Percentiles rank a stretch among this genome's conserved stretches.
Conservation (phyloP, 129 eudicot species). For the Flaveria ramosissima region DNA sequence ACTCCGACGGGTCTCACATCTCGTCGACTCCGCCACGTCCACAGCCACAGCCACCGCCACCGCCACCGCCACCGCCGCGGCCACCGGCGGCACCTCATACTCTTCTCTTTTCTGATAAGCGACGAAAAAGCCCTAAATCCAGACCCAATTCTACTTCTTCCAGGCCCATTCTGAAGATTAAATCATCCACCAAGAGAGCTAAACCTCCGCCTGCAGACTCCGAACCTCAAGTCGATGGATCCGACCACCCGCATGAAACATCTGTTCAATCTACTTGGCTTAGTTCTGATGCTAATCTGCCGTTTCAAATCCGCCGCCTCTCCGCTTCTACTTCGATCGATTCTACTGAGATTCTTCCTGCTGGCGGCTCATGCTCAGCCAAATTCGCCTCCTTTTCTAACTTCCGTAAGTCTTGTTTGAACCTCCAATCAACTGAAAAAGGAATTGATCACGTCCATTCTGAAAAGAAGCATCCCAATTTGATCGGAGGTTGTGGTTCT, state of each 20-base stretch:
- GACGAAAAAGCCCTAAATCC: slow-evolving; percentile 33
- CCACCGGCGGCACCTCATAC: slow-evolving; percentile 25
- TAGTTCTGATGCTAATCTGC: slow-evolving; percentile 38
- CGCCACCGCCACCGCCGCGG: slow-evolving; percentile 21
- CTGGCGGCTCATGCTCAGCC: slow-evolving; percentile 35
- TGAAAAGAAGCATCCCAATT: slow-evolving; percentile 49
- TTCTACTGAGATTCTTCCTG: slow-evolving; percentile 29
- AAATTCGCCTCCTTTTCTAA: slow-evolving; percentile 49
- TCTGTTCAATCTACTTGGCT: not conserved
- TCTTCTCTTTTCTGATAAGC: slow-evolving; percentile 27
- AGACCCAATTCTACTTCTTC: slow-evolving; percentile 31
- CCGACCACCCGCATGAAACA: slow-evolving; percentile 21
- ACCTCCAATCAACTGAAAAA: slow-evolving; percentile 28
- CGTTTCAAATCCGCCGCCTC: slow-evolving; percentile 47
- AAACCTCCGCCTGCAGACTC: slow-evolving; percentile 29
- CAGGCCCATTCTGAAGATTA: slow-evolving; percentile 47
- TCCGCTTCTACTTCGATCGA: slow-evolving; percentile 11
- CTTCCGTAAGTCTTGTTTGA: slow-evolving; percentile 35
- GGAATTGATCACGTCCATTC: slow-evolving; percentile 18
- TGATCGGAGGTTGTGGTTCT: slow-evolving; percentile 37
- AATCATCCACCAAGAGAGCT: slow-evolving; percentile 40
- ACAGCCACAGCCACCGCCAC: slow-evolving; percentile 13
- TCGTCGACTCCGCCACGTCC: slow-evolving; percentile 79
- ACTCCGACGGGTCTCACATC: slow-evolving; percentile 81
- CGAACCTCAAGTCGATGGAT: slow-evolving; percentile 14